phyloP scores from a whole-genome alignment of 768 basidiomycete genomes.

The Naganishia vishniacii region DNA sequence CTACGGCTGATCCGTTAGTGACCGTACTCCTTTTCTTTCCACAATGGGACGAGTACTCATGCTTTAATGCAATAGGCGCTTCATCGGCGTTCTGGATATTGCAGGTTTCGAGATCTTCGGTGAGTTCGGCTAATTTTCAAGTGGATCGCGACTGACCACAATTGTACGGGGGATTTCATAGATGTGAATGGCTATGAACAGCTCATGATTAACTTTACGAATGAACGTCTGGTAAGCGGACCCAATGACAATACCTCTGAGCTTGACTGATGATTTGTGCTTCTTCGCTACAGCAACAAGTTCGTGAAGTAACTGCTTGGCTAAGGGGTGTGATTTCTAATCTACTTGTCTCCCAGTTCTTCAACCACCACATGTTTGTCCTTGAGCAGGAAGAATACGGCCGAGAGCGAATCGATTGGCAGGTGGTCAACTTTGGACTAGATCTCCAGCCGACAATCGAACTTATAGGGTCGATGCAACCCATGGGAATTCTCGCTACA shows the following conservation, averaged over 20 bases:
- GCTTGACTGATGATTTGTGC: background rate
- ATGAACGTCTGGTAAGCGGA: conserved; percentile 60
- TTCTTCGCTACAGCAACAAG: conserved; percentile 66
- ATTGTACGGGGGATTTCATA: background rate
- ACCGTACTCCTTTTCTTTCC: background rate
- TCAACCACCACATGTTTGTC: conserved; percentile 99
- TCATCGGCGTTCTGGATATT: conserved; percentile 97
- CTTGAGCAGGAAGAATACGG: conserved; percentile 98
- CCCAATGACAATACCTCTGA: background rate
- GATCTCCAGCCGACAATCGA: conserved; percentile 98
- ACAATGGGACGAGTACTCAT: conserved; percentile 52
- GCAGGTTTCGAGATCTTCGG: conserved; percentile 91
- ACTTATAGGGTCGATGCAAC: conserved; percentile 76
- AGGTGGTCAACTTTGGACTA: conserved; percentile 94
- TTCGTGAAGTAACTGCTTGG: conserved; percentile 22
- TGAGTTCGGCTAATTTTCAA: conserved; percentile 22
- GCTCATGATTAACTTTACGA: conserved; percentile 95
- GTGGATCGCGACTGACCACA: background rate
- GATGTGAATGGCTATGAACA: conserved; percentile 87
- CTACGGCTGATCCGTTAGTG: conserved; percentile 62
- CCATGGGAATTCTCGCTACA: conserved; percentile 83
- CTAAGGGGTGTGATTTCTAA: background rate
- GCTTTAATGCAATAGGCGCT: conserved; percentile 48
- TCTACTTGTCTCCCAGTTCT: conserved; percentile 36
- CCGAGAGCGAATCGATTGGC: conserved; percentile 93